These are phyloP conservation scores for Plasmodium gonderi DNA, from an alignment of 169 alveolate species.

Conservation along the genomic window DNA sequence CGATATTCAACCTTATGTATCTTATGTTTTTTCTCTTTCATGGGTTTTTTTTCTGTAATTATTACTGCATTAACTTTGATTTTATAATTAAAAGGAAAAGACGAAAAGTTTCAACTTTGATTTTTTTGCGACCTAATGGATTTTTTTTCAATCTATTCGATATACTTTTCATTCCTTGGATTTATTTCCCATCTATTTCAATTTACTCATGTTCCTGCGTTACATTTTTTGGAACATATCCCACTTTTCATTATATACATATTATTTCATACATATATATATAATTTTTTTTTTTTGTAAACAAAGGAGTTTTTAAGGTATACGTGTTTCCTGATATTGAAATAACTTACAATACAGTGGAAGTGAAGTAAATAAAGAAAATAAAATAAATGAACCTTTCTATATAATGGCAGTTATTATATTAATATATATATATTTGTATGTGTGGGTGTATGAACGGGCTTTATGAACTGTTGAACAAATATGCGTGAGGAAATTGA, in stretches of 20 bases:
- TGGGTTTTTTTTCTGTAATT: conserved; percentile 56
- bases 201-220: background rate
- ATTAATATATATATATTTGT: no score
- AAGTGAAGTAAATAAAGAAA: background rate
- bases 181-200: background rate
- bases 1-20: conserved; percentile 44
- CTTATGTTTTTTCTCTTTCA: conserved; percentile 53
- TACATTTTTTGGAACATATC: background rate
- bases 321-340: background rate
- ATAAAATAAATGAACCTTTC: background rate
- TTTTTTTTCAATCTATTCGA: background rate
- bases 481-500: background rate
- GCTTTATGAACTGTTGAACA: no score
- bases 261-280: background rate
- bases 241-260: background rate
- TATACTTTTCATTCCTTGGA: background rate
- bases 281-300: background rate
- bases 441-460: no score
- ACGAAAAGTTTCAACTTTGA: no score
- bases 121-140: background rate
- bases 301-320: background rate
- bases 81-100: background rate
- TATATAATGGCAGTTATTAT: background rate
- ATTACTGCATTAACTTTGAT: conserved; percentile 30
- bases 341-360: background rate